phyloP scores from a whole-genome alignment of 805 yeast genomes.

The Saccharomycopsis olivae region DNA sequence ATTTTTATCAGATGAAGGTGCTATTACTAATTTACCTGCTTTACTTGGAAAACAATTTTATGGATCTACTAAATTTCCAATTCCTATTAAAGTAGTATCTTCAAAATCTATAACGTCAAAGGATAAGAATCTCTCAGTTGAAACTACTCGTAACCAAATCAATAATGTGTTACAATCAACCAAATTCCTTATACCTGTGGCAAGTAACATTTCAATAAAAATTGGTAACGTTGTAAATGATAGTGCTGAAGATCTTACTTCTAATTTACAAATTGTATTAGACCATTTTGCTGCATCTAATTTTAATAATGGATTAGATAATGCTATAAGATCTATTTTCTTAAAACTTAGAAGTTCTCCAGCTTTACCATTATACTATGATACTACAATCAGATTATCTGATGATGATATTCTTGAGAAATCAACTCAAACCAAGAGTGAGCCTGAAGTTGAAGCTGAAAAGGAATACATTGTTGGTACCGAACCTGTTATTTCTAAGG shows the following conservation, averaged over 20 bases:
- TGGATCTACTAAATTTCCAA: slow-evolving; percentile 49
- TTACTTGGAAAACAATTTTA: slow-evolving; percentile 81
- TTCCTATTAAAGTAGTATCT: slow-evolving; percentile 43
- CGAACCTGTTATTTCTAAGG: slow-evolving; percentile 25
- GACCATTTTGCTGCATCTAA: slow-evolving; percentile 29
- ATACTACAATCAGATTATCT: slow-evolving; percentile 30
- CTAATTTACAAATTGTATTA: slow-evolving; percentile 49
- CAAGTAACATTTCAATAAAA: slow-evolving; percentile 53
- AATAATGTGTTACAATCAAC: slow-evolving; percentile 48
- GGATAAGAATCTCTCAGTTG: slow-evolving; percentile 33
- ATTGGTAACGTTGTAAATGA: slow-evolving; percentile 49
- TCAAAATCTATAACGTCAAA: slow-evolving; percentile 20
- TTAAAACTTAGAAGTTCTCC: slow-evolving; percentile 68
- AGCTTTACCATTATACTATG: slow-evolving; percentile 70
- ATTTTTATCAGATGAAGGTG: slow-evolving; percentile 76
- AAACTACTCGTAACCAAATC: slow-evolving; percentile 48
- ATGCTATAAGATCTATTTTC: slow-evolving; percentile 43
- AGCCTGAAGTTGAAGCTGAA: slow-evolving; percentile 19
- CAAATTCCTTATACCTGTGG: slow-evolving; percentile 59
- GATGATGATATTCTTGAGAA: slow-evolving; percentile 27
- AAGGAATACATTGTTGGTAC: slow-evolving; percentile 22
- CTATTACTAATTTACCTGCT: slow-evolving; percentile 72
- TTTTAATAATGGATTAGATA: slow-evolving; percentile 7
- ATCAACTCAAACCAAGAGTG: slow-evolving; percentile 20
- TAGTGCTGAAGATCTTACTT: slow-evolving; percentile 19